These are phyloP conservation scores for Didymellaceae sp. DNA, from an alignment of 2,329 filamentous ascomycete species.

Conservation along the genomic window DNA sequence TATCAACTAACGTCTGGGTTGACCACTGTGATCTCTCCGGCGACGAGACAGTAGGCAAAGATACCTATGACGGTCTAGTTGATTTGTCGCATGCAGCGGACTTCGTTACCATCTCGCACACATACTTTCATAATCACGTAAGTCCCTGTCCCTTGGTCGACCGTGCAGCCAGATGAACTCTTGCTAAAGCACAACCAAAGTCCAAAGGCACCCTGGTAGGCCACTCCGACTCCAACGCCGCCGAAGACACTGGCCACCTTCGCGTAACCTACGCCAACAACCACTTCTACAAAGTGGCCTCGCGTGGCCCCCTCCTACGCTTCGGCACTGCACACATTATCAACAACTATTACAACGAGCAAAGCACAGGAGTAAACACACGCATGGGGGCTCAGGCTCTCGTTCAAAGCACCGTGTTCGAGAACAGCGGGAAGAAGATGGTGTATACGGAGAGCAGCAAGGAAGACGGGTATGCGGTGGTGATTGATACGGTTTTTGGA, in stretches of 20 bases:
- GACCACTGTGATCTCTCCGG: conserved; percentile 72
- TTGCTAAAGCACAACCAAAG: conserved; percentile 55
- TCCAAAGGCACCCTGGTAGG: conserved; percentile 65
- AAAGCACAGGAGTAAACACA: conserved; percentile 48
- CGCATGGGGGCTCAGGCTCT: conserved; percentile 51
- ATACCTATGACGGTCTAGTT: conserved; percentile 72
- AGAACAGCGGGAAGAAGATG: conserved; percentile 64
- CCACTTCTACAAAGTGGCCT: conserved; percentile 69
- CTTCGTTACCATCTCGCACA: conserved; percentile 64
- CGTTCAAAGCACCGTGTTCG: conserved; percentile 58
- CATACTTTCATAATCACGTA: conserved; percentile 61
- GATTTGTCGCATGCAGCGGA: conserved; percentile 70
- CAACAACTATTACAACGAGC: conserved; percentile 57
- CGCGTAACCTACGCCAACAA: conserved; percentile 72
- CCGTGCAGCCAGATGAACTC: too few species aligned
- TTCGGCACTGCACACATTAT: conserved; percentile 71
- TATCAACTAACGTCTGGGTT: conserved; percentile 68
- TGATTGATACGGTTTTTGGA: conserved; percentile 52
- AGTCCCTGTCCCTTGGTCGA: neutral
- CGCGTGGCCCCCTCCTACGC: conserved; percentile 66
- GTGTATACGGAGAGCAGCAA: conserved; percentile 61
- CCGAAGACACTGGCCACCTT: conserved; percentile 67
- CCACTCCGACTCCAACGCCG: conserved; percentile 65
- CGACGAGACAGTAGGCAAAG: conserved; percentile 67
- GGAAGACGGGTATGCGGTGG: conserved; percentile 50